Conservation (phyloP, 75 land plant species). For the Isoetes taiwanensis region DNA sequence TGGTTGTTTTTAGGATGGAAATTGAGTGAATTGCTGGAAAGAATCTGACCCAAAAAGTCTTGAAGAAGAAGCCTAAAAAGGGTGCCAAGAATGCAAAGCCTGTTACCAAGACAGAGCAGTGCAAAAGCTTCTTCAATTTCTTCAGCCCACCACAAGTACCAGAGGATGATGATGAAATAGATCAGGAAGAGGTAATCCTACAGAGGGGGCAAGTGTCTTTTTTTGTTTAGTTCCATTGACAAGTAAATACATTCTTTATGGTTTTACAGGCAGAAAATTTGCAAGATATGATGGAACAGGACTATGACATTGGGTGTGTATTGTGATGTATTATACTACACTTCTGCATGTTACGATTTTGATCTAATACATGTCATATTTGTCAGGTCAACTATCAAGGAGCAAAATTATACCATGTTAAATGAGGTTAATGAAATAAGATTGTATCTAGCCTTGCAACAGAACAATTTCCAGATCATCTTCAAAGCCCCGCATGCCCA, state of each 20-base stretch:
- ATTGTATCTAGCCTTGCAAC: no score
- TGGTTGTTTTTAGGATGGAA: slow-evolving; percentile 54
- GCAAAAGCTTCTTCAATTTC: slow-evolving; percentile 97
- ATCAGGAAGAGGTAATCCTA: slow-evolving; percentile 65
- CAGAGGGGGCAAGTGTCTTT: not conserved
- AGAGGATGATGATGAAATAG: slow-evolving; percentile 83
- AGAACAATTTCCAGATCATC: no score
- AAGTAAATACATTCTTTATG: not conserved
- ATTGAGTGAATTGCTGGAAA: slow-evolving; percentile 94
- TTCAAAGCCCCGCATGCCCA: no score
- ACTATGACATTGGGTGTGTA: slow-evolving; percentile 83
- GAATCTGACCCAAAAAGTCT: slow-evolving; percentile 73
- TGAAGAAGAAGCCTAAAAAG: slow-evolving; percentile 96
- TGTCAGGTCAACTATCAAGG: no score
- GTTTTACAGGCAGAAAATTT: slow-evolving; percentile 71
- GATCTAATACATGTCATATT: no score
- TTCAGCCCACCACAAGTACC: slow-evolving; percentile 93
- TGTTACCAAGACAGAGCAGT: slow-evolving; percentile 78
- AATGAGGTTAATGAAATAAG: no score
- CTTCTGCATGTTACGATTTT: no score
- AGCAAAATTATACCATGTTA: no score
- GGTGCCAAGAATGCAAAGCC: slow-evolving; percentile 87
- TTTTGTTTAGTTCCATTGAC: not conserved
- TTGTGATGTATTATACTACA: no score
- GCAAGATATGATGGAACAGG: slow-evolving; percentile 94